Evolutionary conservation across 2,329 filamentous ascomycete species (phyloP).

Genomic region (Claviceps sp.): DNA sequence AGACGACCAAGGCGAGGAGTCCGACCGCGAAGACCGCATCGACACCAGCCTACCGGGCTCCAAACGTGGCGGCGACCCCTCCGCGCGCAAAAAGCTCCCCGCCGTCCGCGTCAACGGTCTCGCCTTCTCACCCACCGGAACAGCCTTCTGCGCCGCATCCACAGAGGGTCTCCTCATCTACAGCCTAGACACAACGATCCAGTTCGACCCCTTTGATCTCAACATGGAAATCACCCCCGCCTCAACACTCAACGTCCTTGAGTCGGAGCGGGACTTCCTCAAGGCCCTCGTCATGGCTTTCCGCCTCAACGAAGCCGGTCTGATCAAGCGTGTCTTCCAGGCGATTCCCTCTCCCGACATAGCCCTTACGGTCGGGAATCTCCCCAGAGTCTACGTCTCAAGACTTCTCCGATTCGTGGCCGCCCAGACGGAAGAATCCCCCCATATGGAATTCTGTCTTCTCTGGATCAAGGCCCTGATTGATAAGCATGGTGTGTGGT

Average conservation of each 20-base stretch:
- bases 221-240: conserved; percentile 88
- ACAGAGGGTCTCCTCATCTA: conserved; percentile 93
- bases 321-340: conserved; percentile 80
- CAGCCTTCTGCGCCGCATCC: conserved; percentile 84
- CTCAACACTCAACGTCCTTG: conserved; percentile 58
- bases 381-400: conserved; percentile 78
- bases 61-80: conserved; percentile 71
- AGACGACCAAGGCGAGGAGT: conserved; percentile 77
- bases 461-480: conserved; percentile 80
- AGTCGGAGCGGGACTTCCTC: conserved; percentile 63
- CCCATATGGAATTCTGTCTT: conserved; percentile 89
- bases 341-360: conserved; percentile 65
- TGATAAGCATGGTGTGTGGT: conserved; percentile 70
- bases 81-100: conserved; percentile 59
- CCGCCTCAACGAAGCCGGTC: conserved; percentile 72
- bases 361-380: conserved; percentile 58
- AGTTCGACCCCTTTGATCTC: conserved; percentile 93
- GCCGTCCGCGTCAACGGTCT: conserved; percentile 78
- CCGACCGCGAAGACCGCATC: conserved; percentile 73
- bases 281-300: conserved; percentile 96
- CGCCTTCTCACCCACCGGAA: conserved; percentile 77
- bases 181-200: conserved; percentile 68
- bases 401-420: conserved; percentile 79
- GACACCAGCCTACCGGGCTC: conserved; percentile 74
- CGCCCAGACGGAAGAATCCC: conserved; percentile 74